Evolutionary conservation across 805 yeast genomes (phyloP), one percentile per base, ranked within the genome.

Genomic region (Grigorovia transvaalensis): DNA sequence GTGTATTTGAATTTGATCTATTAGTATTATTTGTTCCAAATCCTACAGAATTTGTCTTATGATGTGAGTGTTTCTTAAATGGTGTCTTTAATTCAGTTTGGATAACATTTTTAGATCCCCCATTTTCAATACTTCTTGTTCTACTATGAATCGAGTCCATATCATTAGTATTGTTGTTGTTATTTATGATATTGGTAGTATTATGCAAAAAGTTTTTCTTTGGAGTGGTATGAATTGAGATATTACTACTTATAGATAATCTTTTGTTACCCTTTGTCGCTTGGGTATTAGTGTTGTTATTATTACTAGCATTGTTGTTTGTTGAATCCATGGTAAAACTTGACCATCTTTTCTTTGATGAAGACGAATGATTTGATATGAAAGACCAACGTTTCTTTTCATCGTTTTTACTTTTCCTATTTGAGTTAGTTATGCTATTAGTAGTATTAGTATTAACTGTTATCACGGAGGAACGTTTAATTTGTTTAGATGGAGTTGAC

Each of bases 281-380:
- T 4, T 44, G 48, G 11, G 42, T 30, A 4, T n/a, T 23, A n/a
- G 30, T 49, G 42, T 20, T 48, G 2, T 44, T 40, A 9, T 29
- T 12, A n/a, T 35, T 48, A 19, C 50, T 54, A n/a, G 47, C 45
- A 18, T 15, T 4, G 8, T 38, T 38, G 15, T 27, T 43, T 3
- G 11, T 33, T 3, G 54, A 47, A 17, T 61, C 65, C 38, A 50
- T 45, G 9, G 60, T 60, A 35, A 58, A 57, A 11, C 62, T 55
- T 1, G 68, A 64, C 67, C 67, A 63, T 52, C 70, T 56, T 48
- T 65, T 65, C 57, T 62, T 65, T 1, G 64, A 57, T 4, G 62
- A 50, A 6, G 61, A 56, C 17, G 67, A 62, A 47, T 59, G 59
- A 38, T 53, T 61, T 0, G 68, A 64, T 33, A 63, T 58, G 20